Base-by-base conservation (phyloP, 768 basidiomycete genomes). In the Hericium rajendrae region DNA sequence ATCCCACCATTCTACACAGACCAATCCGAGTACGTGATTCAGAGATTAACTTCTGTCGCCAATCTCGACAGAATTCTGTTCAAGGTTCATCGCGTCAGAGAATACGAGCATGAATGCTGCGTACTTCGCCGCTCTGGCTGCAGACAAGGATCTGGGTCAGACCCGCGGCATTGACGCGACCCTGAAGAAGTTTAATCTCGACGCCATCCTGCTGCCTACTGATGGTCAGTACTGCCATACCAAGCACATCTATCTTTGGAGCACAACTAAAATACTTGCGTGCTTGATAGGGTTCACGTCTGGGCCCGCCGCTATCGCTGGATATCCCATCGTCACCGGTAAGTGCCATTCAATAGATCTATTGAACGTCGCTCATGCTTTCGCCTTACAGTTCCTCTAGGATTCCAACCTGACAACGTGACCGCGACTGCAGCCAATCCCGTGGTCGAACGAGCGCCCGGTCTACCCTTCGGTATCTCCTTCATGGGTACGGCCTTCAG, bases 161-260 rank as follows among this genome's bases (percentile, higher is more conserved):
- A 68, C 65, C 18, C 62, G 67, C 11, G 71, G 70, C n/a, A 72
- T 73, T 56, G 70, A 73, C 58, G 71, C 59, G 16, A 60, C 69
- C 0, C 64, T 73, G 50, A 62, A 69, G 56, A 41, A 39, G 48
- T 67, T 62, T 48, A 62, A 68, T 28, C 62, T 72, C 13, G 71
- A 71, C 46, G 72, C 70, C 2, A 57, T 73, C 28, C 38, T 69
- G 12, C 64, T 68, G n/a, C 69, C 69, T 38, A 67, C 73, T 18
- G 64, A 67, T 51, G 71, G 73, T 71, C 49, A 53, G 50, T 60
- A n/a, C 38, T 32, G 12, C n/a, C 54, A 26, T 11, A 12, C 26
- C 28, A 18, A 13, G 20, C 13, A 28, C 10, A 41, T 16, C 38
- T 39, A 24, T n/a, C 32, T 32, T 32, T 32, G 32, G 32, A 32